Evolutionary conservation across 768 basidiomycete species (phyloP).

Genomic region (Kwoniella dendrophila): DNA sequence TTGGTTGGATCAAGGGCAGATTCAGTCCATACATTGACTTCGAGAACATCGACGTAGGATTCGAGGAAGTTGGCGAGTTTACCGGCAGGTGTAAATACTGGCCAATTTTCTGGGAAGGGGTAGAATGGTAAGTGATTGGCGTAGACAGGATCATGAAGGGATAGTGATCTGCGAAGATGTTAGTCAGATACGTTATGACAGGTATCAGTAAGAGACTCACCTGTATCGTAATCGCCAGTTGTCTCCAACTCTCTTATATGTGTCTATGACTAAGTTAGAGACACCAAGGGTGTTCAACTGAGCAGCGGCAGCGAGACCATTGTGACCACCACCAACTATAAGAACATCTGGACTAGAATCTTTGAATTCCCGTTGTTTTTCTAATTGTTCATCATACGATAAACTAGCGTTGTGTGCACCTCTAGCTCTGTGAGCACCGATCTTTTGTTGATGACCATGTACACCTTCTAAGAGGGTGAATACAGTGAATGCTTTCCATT

Average conservation of each 20-base stretch:
- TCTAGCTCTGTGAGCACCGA: conserved; percentile 59
- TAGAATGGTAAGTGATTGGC: conserved; percentile 60
- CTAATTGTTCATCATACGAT: conserved; percentile 43
- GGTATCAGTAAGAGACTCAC: no score
- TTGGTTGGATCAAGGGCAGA: conserved; percentile 36
- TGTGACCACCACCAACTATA: conserved; percentile 52
- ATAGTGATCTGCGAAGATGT: conserved; percentile 23
- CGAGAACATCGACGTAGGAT: conserved; percentile 64
- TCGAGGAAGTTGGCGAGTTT: conserved; percentile 73
- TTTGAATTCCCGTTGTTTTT: conserved; percentile 57
- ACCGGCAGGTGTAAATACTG: conserved; percentile 57
- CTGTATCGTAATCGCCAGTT: conserved; percentile 64
- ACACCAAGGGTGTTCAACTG: conserved; percentile 67
- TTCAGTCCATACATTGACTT: conserved; percentile 67
- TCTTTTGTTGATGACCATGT: conserved; percentile 62
- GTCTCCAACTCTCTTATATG: conserved; percentile 50
- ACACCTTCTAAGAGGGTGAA: conserved; percentile 66
- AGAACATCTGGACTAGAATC: conserved; percentile 64
- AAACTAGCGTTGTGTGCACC: conserved; percentile 62
- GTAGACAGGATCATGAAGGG: conserved; percentile 49
- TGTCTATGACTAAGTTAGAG: conserved; percentile 65
- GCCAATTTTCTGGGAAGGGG: conserved; percentile 62
- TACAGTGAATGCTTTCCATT: conserved; percentile 67
- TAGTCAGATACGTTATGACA: no score
- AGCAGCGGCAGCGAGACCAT: conserved; percentile 67